phyloP scores from a whole-genome alignment of 805 yeast genomes.

The Myxozyma neglecta region DNA sequence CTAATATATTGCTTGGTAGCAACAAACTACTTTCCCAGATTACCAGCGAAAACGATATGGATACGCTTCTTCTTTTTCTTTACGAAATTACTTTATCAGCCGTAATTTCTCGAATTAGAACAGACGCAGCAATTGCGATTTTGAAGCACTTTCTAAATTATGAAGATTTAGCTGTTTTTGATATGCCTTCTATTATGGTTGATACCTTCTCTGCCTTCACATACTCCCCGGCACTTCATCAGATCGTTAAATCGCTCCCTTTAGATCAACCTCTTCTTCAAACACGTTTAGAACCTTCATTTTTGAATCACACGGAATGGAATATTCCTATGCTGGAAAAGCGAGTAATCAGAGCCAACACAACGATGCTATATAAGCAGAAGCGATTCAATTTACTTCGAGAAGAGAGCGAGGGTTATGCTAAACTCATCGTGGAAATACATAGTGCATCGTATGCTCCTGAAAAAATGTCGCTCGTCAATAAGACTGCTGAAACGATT shows the following conservation, averaged over 20 bases:
- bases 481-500: slow-evolving; percentile 49
- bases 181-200: slow-evolving; percentile 12
- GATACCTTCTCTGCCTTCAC: slow-evolving; percentile 18
- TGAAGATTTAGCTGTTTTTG: not conserved
- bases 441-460: slow-evolving; percentile 23
- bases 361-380: slow-evolving; percentile 48
- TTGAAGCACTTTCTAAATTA: slow-evolving; percentile 3
- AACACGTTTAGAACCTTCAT: slow-evolving; percentile 35
- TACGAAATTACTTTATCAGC: slow-evolving; percentile 20
- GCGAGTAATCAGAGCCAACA: slow-evolving; percentile 46
- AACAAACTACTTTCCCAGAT: not conserved
- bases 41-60: not conserved
- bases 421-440: slow-evolving; percentile 49
- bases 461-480: slow-evolving; percentile 36
- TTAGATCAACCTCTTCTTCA: slow-evolving; percentile 32
- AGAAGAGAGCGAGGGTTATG: slow-evolving; percentile 78
- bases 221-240: slow-evolving; percentile 12
- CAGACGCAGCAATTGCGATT: not conserved
- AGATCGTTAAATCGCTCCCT: slow-evolving; percentile 30
- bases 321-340: slow-evolving; percentile 38
- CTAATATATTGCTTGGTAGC: not conserved
- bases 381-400: slow-evolving; percentile 64
- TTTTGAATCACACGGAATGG: slow-evolving; percentile 15
- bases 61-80: slow-evolving; percentile 2
- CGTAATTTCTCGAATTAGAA: slow-evolving; percentile 4